Percentiles rank a stretch among this genome's conserved stretches.
Conservation (phyloP, 257 asterid species). For the Agastache rugosa region DNA sequence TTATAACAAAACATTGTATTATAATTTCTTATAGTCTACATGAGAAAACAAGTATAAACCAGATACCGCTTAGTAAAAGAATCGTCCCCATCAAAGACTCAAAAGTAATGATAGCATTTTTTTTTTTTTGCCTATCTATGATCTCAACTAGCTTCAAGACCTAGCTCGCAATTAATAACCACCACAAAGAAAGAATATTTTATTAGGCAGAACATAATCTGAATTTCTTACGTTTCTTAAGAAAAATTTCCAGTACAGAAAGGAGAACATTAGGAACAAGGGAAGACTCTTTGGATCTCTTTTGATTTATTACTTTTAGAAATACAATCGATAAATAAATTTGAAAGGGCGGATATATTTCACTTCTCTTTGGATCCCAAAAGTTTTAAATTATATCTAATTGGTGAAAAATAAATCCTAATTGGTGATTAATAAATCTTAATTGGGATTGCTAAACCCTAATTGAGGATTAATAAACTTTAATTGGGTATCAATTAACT, state of each 20-base stretch:
- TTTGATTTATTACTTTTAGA: background rate
- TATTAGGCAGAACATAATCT: background rate
- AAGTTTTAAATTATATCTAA: too few relatives aligned
- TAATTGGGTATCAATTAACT: too few relatives aligned
- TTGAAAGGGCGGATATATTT: background rate
- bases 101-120: background rate
- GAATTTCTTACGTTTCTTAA: background rate
- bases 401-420: too few relatives aligned
- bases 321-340: background rate
- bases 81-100: background rate
- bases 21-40: background rate
- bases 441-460: too few relatives aligned
- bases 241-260: background rate
- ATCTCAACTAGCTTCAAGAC: background rate
- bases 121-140: background rate
- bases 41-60: background rate
- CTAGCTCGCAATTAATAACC: background rate
- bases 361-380: too few relatives aligned
- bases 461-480: too few relatives aligned
- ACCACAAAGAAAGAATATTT: background rate
- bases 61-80: background rate
- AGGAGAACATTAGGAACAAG: background rate
- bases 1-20: constrained; percentile 7
- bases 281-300: background rate
- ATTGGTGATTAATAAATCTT: too few relatives aligned